Percentiles rank a stretch among this genome's conserved stretches.
Evolutionary conservation across 2,329 filamentous ascomycete genomes (phyloP).

Genomic region (Trichophyton simii): DNA sequence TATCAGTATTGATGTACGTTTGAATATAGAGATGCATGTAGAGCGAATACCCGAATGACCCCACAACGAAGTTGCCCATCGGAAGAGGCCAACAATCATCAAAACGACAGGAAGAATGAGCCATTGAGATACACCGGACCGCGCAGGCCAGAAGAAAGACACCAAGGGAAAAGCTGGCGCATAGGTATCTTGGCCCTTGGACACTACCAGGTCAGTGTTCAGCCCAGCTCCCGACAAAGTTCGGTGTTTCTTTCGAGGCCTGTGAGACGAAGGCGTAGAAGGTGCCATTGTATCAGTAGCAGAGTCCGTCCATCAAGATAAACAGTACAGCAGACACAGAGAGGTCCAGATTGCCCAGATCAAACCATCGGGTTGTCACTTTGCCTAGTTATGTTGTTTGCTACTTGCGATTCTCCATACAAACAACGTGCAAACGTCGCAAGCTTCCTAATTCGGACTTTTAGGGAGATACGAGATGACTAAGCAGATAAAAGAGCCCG

Average conservation of each 20-base stretch:
- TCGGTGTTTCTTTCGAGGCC: conserved; percentile 37
- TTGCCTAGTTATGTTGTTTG: neutral
- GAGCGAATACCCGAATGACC: conserved; percentile 72
- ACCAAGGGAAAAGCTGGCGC: conserved; percentile 76
- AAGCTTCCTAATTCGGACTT: neutral
- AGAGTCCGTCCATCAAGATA: neutral
- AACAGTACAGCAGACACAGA: neutral
- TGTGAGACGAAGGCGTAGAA: conserved; percentile 23
- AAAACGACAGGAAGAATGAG: conserved; percentile 74
- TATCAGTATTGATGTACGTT: neutral
- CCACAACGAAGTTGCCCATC: conserved; percentile 88
- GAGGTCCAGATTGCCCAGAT: neutral
- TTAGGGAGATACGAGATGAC: neutral
- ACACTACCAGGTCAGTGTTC: conserved; percentile 27
- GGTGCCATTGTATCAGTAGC: conserved; percentile 3
- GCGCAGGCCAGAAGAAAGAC: conserved; percentile 86
- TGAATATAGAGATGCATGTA: neutral
- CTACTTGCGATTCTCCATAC: neutral
- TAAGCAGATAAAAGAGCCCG: neutral
- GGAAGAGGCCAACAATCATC: conserved; percentile 80
- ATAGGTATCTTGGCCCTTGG: conserved; percentile 29
- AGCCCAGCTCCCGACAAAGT: conserved; percentile 21
- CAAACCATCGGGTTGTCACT: neutral
- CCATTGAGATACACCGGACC: conserved; percentile 77
- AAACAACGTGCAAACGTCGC: neutral